Conservation (phyloP, 306 rosid genomes). For the Acmispon strigosus region DNA sequence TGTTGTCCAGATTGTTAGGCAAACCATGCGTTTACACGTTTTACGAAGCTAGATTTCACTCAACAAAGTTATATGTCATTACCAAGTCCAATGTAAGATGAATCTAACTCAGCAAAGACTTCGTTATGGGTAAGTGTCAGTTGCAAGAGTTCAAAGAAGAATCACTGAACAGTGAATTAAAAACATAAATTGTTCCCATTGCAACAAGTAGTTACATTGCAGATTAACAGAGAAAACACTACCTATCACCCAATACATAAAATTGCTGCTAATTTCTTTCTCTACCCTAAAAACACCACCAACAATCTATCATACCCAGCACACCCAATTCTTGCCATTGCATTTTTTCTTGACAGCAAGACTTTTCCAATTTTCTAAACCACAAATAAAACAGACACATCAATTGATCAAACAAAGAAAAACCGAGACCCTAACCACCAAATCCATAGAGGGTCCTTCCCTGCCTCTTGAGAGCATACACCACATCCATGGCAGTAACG, state of each 20-base stretch:
- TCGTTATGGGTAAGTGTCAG: no score
- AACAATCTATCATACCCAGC: neutral
- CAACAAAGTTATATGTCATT: no score
- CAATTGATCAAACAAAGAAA: neutral
- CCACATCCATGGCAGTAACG: constrained; percentile 71
- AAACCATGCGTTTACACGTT: no score
- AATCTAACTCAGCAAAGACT: no score
- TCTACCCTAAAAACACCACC: neutral
- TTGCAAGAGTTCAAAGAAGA: no score
- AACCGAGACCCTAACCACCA: constrained; percentile 44
- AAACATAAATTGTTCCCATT: neutral
- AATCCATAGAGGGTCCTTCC: constrained; percentile 73
- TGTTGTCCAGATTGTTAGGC: no score
- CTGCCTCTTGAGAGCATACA: constrained; percentile 60
- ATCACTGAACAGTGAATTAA: neutral
- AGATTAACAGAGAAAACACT: neutral
- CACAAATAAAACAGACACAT: neutral
- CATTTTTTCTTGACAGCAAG: constrained; percentile 58
- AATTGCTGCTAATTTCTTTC: neutral
- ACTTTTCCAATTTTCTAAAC: constrained; percentile 29
- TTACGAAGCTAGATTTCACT: no score
- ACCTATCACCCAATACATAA: neutral
- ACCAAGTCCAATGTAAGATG: no score
- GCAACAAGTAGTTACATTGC: neutral
- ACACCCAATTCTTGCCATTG: neutral